Evolutionary conservation across 2,329 filamentous ascomycete species (phyloP).

Genomic region (Tolypocladium amazonense): DNA sequence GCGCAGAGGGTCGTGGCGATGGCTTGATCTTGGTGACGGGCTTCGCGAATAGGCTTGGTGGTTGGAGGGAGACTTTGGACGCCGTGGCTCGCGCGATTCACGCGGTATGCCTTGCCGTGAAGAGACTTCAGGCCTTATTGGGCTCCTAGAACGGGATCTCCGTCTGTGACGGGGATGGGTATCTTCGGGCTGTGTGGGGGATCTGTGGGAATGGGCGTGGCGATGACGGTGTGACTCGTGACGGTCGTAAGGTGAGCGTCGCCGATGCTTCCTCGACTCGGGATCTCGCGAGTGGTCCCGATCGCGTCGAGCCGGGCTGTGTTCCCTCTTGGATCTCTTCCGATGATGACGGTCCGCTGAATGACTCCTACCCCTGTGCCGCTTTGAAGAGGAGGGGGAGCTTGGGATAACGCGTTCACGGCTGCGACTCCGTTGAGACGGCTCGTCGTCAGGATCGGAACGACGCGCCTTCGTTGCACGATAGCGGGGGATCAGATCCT

Average conservation of each 20-base stretch:
- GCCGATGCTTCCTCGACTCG: slow-evolving; percentile 17
- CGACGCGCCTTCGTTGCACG: slow-evolving; percentile 20
- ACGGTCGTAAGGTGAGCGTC: slow-evolving; percentile 20
- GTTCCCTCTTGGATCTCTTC: slow-evolving; percentile 27
- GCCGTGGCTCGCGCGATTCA: slow-evolving; percentile 12
- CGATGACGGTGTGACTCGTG: slow-evolving; percentile 19
- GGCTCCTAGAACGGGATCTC: slow-evolving; percentile 15
- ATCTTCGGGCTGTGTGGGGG: slow-evolving; percentile 13
- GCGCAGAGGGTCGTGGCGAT: slow-evolving; percentile 1
- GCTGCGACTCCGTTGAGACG: slow-evolving; percentile 22
- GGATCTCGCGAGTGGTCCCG: slow-evolving; percentile 28
- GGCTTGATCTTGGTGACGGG: slow-evolving; percentile 4
- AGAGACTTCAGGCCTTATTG: slow-evolving; percentile 4
- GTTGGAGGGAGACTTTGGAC: slow-evolving; percentile 8
- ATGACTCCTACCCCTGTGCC: slow-evolving; percentile 30
- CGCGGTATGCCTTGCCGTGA: background rate
- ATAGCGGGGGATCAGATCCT: slow-evolving; percentile 28
- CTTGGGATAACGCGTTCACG: slow-evolving; percentile 19
- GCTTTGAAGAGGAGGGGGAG: slow-evolving; percentile 29
- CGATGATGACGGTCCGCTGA: slow-evolving; percentile 24
- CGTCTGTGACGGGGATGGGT: slow-evolving; percentile 9
- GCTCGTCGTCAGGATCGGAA: slow-evolving; percentile 17
- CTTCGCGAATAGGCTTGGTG: slow-evolving; percentile 1
- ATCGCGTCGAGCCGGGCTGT: slow-evolving; percentile 26
- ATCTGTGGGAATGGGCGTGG: slow-evolving; percentile 16